Evolutionary conservation across 192 early-diverging fungal species (phyloP).

Genomic region (Mortierella hygrophila): DNA sequence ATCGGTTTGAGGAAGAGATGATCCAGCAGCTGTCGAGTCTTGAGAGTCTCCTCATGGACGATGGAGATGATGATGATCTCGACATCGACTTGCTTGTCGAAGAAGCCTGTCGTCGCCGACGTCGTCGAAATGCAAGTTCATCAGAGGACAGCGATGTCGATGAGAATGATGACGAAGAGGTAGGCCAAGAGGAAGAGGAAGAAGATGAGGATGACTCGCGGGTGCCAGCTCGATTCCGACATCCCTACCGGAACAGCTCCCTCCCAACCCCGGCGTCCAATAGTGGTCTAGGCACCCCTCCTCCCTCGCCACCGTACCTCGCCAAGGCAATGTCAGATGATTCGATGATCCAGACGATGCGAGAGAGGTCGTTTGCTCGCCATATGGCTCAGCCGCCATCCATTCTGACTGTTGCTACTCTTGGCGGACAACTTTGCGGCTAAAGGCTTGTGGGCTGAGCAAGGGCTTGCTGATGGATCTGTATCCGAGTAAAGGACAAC

Average conservation of each 20-base stretch:
- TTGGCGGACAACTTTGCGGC: background rate
- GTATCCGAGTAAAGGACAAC: background rate
- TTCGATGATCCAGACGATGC: conserved; percentile 7
- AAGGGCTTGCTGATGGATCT: conserved; percentile 7
- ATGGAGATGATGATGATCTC: conserved; percentile 25
- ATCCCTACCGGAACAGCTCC: background rate
- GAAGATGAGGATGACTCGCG: background rate
- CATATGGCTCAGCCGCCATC: background rate
- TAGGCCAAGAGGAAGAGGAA: conserved; percentile 13
- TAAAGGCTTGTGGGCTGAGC: background rate
- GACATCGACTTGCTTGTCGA: conserved; percentile 18
- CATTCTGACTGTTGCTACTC: background rate
- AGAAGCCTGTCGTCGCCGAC: background rate
- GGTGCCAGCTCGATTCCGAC: conserved; percentile 21
- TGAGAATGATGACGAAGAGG: background rate
- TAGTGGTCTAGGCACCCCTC: conserved; percentile 21
- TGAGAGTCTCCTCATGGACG: conserved; percentile 42
- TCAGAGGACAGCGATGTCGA: conserved; percentile 25
- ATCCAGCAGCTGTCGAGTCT: conserved; percentile 40
- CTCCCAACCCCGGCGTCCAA: background rate
- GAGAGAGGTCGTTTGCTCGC: background rate
- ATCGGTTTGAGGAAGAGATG: conserved; percentile 53
- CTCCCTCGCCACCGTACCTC: conserved; percentile 24
- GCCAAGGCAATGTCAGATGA: conserved; percentile 6
- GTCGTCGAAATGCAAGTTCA: background rate